A percentile compares a stretch with the other conserved stretches of the same genome.
These are phyloP conservation scores for Trichoderma afroharzianum DNA, from an alignment of 2,329 filamentous ascomycete species.

Conservation along the genomic window DNA sequence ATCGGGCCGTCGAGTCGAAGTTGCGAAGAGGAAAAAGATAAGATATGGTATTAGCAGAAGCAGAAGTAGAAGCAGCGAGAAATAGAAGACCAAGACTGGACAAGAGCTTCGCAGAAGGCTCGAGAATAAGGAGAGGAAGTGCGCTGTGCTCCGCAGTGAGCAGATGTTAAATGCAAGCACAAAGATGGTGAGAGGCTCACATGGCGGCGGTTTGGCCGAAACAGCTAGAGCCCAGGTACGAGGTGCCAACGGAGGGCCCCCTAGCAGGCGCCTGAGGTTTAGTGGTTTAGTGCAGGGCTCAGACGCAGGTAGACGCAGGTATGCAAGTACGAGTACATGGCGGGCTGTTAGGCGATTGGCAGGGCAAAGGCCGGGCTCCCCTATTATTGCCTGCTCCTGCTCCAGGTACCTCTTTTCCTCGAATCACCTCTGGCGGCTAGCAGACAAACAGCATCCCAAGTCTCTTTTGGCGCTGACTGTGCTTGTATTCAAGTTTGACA, in stretches of 20 bases:
- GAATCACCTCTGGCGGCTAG: background rate
- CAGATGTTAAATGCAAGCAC: conserved; percentile 5
- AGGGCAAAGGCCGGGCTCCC: background rate
- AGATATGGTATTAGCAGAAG: background rate
- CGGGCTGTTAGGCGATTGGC: background rate
- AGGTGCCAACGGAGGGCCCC: background rate
- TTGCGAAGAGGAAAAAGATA: conserved; percentile 1
- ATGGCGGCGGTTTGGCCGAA: conserved; percentile 9
- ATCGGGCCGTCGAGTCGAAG: background rate
- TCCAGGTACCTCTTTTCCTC: background rate
- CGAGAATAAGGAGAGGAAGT: conserved; percentile 15
- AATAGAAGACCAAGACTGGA: background rate
- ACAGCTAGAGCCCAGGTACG: background rate
- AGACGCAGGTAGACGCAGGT: background rate
- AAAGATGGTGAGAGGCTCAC: conserved; percentile 7
- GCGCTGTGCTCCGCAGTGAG: conserved; percentile 9
- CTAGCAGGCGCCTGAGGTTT: background rate
- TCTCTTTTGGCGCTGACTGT: conserved; percentile 8
- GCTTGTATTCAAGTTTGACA: background rate
- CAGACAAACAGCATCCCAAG: background rate
- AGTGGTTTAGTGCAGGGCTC: background rate
- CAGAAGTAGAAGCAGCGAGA: background rate
- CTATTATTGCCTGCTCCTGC: background rate
- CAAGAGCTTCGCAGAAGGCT: conserved; percentile 16
- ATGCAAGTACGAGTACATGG: background rate